Base-by-base conservation (phyloP, 2,329 filamentous ascomycete species). In the Bisporella sp. region DNA sequence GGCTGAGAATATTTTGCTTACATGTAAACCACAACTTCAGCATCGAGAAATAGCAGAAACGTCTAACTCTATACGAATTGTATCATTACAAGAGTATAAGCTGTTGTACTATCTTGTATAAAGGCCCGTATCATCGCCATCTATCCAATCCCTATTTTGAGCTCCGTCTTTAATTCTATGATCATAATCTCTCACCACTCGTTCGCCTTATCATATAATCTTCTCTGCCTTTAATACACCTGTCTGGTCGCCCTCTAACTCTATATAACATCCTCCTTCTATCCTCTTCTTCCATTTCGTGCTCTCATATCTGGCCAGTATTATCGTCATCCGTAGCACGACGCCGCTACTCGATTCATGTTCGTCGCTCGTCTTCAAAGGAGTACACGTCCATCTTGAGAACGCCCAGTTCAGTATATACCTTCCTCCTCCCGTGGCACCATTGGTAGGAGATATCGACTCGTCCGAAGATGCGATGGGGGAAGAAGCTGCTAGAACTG, bases 381-480 rank as follows among this genome's bases (percentile, higher is more conserved):
- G 75, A 1, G 90, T 95, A 64, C 92, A 96, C 0, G 83, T 95
- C 92, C 93, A 99, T 31, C 93, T 79, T 1, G 90, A 90, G 70
- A 99, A 99, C 0, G 93, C 93, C 93, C 93, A 99, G 67, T 99
- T 99, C 53, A 99, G 77, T 42, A 99, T 96, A 65, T 93, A 96
- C 49, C 87, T 76, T 12, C 69, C 67, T 21, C 67, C 63, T 2
- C 67, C 69, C 5, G 50, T 54, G 28, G 56, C 42, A 45, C 8
- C 8, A 6, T 61, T 62, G 5, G 65, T 64, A 32, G 68, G 32
- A 7, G 41, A 29, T n/a, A 49, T 41, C 62, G 39, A 77, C 29
- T 73, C 71, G 49, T 79, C 77, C 1, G 81, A 82, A 60, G 73
- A 74, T 13, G 59, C 57, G 6, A 81, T 72, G 0, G 69, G 61